Evolutionary conservation across 176 grass and related monocot genomes (phyloP).

Genomic region (Neostapfia colusana): DNA sequence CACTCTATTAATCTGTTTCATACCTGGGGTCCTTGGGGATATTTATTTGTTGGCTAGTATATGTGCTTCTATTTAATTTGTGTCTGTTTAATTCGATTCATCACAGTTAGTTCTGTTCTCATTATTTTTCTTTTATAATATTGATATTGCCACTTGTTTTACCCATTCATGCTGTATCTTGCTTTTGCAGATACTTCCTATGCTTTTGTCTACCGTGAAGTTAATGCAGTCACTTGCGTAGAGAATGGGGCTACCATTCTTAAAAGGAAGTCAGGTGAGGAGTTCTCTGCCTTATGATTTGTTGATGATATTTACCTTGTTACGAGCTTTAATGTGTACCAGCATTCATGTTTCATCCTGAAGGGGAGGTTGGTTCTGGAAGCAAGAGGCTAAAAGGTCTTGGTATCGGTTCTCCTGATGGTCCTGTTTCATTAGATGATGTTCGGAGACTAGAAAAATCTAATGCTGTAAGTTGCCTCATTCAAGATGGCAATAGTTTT

Average conservation of each 20-base stretch:
- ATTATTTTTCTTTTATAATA: not conserved
- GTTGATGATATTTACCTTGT: not conserved
- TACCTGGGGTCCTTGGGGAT: not conserved
- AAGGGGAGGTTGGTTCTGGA: conserved; percentile 62
- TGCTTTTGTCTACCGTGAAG: conserved; percentile 90
- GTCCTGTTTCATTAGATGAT: conserved; percentile 91
- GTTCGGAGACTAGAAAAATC: conserved; percentile 84
- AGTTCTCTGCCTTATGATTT: conserved; percentile 26
- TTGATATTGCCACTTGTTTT: not conserved
- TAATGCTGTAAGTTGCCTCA: conserved; percentile 65
- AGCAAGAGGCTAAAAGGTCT: conserved; percentile 92
- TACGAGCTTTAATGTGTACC: conserved; percentile 14
- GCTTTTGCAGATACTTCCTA: conserved; percentile 67
- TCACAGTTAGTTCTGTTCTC: not conserved
- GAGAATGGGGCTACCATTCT: conserved; percentile 48
- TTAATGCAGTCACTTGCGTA: conserved; percentile 35
- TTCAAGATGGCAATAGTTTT: conserved; percentile 27
- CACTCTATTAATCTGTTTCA: not conserved
- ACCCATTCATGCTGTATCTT: conserved; percentile 9
- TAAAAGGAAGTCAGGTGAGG: conserved; percentile 87
- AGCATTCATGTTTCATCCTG: conserved; percentile 21
- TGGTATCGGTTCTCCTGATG: conserved; percentile 91
- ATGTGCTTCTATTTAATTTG: conserved; percentile 1
- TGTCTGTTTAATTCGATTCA: not conserved
- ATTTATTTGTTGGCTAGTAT: conserved; percentile 8